Conservation (phyloP, 805 yeast species). For the Maudiozyma barnettii region DNA sequence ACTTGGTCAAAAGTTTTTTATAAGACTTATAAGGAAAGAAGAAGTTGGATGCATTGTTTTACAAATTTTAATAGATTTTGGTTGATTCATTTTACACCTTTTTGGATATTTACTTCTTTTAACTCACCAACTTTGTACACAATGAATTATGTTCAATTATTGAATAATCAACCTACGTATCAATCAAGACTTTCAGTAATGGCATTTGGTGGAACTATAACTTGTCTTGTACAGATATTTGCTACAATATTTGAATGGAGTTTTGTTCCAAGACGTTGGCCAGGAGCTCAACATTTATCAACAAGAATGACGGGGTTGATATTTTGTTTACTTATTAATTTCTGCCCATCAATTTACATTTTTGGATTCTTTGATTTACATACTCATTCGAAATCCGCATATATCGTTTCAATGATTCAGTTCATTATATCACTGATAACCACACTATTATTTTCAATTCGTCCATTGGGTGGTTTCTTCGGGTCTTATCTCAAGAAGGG, state of each 20-base stretch:
- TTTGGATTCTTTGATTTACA: constrained; percentile 30
- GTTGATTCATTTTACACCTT: constrained; percentile 64
- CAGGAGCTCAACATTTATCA: constrained; percentile 56
- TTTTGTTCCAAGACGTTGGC: constrained; percentile 64
- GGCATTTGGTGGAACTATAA: constrained; percentile 59
- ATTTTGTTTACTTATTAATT: constrained; percentile 35
- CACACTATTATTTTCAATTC: constrained; percentile 47
- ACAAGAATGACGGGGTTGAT: constrained; percentile 38
- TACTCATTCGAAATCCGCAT: constrained; percentile 24
- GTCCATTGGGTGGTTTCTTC: constrained; percentile 53
- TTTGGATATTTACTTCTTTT: constrained; percentile 67
- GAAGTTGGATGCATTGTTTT: constrained; percentile 69
- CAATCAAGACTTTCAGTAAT: constrained; percentile 48
- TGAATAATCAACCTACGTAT: constrained; percentile 51
- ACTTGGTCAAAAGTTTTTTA: constrained; percentile 59
- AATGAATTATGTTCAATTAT: constrained; percentile 39
- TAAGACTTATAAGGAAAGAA: constrained; percentile 65
- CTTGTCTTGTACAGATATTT: constrained; percentile 45
- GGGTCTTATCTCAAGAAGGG: constrained; percentile 32
- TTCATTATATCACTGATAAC: constrained; percentile 45
- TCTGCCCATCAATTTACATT: constrained; percentile 46
- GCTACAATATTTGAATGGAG: constrained; percentile 48
- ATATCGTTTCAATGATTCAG: constrained; percentile 44
- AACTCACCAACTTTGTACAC: constrained; percentile 66
- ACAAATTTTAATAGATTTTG: constrained; percentile 71